A percentile compares a stretch with the other conserved stretches of the same genome.
These are phyloP conservation scores for Penicillium canescens DNA, from an alignment of 495 filamentous ascomycete genomes.

Conservation along the genomic window DNA sequence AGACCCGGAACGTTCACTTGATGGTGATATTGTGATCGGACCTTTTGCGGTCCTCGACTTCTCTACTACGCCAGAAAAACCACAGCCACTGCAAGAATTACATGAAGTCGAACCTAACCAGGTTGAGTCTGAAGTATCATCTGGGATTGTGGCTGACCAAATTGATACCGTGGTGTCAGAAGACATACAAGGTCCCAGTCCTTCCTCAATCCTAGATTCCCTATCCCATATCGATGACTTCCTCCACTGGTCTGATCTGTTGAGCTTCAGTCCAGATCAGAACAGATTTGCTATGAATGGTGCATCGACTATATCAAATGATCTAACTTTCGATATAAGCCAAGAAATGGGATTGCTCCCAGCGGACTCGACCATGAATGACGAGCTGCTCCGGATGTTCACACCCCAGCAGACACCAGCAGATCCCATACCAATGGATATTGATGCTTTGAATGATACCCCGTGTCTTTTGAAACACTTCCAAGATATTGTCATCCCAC, in stretches of 20 bases:
- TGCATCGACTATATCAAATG: conserved; percentile 18
- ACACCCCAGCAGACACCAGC: conserved; percentile 12
- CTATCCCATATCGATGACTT: conserved; percentile 34
- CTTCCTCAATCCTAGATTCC: conserved; percentile 26
- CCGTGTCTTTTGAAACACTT: conserved; percentile 33
- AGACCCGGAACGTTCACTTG: conserved; percentile 18
- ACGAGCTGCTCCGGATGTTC: conserved; percentile 4
- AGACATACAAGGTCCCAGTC: conserved; percentile 11
- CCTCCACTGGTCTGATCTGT: conserved; percentile 35
- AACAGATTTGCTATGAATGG: conserved; percentile 13
- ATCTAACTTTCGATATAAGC: conserved; percentile 16
- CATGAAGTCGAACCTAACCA: neutral
- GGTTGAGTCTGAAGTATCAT: neutral
- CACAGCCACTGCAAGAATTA: neutral
- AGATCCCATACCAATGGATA: conserved; percentile 1
- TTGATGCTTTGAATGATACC: conserved; percentile 23
- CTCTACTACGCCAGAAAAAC: conserved; percentile 1
- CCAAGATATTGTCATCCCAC: conserved; percentile 32
- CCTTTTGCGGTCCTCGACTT: conserved; percentile 36
- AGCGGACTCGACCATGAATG: neutral
- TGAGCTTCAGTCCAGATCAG: conserved; percentile 30
- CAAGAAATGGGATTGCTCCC: conserved; percentile 9
- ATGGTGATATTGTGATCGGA: conserved; percentile 31
- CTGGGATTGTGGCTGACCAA: neutral
- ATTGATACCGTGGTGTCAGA: conserved; percentile 3